Evolutionary conservation across 306 rosid genomes (phyloP).

Genomic region (Pterocarpus santalinus): DNA sequence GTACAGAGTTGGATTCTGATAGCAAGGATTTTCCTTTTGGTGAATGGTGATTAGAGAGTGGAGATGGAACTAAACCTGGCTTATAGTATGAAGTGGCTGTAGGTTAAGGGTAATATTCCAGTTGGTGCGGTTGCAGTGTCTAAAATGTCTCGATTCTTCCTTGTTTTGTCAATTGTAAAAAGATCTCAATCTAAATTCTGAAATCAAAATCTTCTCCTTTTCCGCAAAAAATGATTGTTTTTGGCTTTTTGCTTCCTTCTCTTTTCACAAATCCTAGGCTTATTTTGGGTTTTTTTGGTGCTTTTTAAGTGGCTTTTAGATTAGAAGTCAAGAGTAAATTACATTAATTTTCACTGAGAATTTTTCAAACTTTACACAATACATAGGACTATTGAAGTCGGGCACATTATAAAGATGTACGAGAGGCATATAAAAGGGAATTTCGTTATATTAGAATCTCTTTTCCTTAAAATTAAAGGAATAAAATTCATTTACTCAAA

Average conservation of each 20-base stretch:
- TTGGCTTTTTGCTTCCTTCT: neutral
- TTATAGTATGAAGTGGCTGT: neutral
- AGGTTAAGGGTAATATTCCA: constrained; percentile 36
- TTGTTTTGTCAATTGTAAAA: constrained; percentile 40
- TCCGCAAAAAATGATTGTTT: neutral
- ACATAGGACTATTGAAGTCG: neutral
- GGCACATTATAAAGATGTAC: too few species aligned
- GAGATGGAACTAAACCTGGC: constrained; percentile 4
- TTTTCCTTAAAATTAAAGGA: neutral
- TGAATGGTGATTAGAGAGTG: neutral
- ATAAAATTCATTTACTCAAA: neutral
- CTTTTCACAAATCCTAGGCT: neutral
- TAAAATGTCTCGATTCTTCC: constrained; percentile 19
- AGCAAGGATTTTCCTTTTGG: constrained; percentile 18
- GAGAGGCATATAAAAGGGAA: neutral
- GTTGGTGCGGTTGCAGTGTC: constrained; percentile 4
- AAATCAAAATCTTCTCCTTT: neutral
- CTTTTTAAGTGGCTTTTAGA: neutral
- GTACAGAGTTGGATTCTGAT: constrained; percentile 47
- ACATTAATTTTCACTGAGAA: neutral
- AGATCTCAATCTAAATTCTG: constrained; percentile 1
- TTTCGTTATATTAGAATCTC: neutral
- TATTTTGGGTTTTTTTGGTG: neutral
- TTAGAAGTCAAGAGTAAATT: neutral
- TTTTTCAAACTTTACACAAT: neutral